Base-by-base conservation (phyloP, 768 basidiomycete genomes). In the Tricholoma saponaceum region DNA sequence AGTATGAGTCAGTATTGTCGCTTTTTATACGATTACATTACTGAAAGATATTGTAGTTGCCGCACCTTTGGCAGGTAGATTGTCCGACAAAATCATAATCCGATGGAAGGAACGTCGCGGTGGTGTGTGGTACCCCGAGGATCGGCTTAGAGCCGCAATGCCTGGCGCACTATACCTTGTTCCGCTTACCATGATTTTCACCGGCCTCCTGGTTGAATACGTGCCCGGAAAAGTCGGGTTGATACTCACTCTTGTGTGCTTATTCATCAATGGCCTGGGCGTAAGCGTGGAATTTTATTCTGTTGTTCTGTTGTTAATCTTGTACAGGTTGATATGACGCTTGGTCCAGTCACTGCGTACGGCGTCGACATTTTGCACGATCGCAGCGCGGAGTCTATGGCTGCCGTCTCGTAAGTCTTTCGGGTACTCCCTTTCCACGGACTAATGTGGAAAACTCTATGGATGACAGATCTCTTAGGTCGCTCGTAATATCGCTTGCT, bases 91-190 rank as follows among this genome's bases (percentile, higher is more conserved):
- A 25, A 69, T 78, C 0, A 72, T 90, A 22, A 70, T 78, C 16
- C 66, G 64, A 39, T 84, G 81, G 70, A 78, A 78, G 14, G 69
- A 74, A 47, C 66, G 71, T 5, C 79, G 86, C 22, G 76, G 76
- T 0, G 86, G 85, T 0, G 62, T 72, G 1, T 87, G 84, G 85
- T 79, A 82, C 43, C 87, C 87, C 0, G 87, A 90, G 67, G 89
- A 87, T 60, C 81, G 87, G 5, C 75, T 89, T 23, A 77, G 83
- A 1, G 84, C 77, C 1, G 72, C 79, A 1, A 65, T 83, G 32
- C 61, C 75, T 5, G 81, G 82, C 8, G 76, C 75, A 3, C 69
- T 76, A 0, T 30, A 81, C 16, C 70, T 87, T 26, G 72, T 80
- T 3, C 89, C 87, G 0, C 23, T 84, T 0, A 81, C 85, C 0